These are phyloP conservation scores for Casaregolazyma suthepensis DNA, from an alignment of 1,139 yeast species.

Conservation along the genomic window DNA sequence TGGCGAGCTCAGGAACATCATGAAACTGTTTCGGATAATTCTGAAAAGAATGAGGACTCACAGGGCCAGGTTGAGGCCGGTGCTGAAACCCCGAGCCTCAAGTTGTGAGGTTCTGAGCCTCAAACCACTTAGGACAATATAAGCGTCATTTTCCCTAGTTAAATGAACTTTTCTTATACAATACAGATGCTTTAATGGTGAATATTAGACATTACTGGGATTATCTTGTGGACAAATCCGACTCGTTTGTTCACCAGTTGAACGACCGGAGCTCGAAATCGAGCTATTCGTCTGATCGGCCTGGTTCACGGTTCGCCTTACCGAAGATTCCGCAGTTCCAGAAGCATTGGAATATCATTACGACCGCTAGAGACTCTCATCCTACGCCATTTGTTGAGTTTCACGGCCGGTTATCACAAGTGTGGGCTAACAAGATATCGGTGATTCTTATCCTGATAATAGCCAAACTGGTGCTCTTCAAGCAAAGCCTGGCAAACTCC, in stretches of 20 bases:
- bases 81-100: not conserved
- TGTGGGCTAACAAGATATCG: constrained; percentile 31
- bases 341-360: not conserved
- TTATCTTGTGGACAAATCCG: not conserved
- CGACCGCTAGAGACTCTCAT: not conserved
- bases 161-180: not conserved
- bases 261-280: not conserved
- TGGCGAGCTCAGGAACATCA: constrained; percentile 92
- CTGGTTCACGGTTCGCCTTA: not conserved
- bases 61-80: not conserved
- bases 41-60: constrained; percentile 16
- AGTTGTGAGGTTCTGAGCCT: not conserved
- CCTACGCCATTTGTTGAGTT: constrained; percentile 30
- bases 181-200: not conserved
- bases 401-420: constrained; percentile 31
- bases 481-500: constrained; percentile 19
- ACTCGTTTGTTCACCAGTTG: not conserved
- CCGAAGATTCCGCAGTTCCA: not conserved
- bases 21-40: constrained; percentile 26
- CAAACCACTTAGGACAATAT: not conserved
- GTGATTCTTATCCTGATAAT: constrained; percentile 28
- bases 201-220: not conserved
- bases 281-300: not conserved
- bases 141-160: not conserved
- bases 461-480: constrained; percentile 31